A percentile compares a stretch with the other conserved stretches of the same genome.
These are phyloP conservation scores for Coelastrella sp. DNA, from an alignment of 139 green algal species.

Conservation along the genomic window DNA sequence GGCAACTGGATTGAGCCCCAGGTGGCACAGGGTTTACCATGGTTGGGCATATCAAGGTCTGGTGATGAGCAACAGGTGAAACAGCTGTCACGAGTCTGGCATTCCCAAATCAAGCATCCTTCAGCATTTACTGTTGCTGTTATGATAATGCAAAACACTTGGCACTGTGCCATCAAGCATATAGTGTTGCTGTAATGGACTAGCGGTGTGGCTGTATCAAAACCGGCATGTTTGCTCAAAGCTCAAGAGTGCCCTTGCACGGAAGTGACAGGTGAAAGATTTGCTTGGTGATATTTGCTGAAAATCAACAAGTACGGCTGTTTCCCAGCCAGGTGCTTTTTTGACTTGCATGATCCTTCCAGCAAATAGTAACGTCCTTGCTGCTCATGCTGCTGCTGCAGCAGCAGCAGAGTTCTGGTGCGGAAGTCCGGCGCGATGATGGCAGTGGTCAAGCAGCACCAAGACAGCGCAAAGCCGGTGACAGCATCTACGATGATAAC, in stretches of 20 bases:
- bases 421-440: neutral
- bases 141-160: no score
- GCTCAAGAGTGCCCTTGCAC: no score
- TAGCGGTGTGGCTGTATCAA: no score
- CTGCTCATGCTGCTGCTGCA: neutral
- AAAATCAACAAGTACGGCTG: no score
- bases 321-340: no score
- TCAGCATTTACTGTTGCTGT: no score
- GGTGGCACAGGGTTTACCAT: neutral
- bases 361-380: neutral
- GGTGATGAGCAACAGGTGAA: neutral
- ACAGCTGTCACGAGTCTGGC: neutral
- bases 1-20: slow-evolving; percentile 16
- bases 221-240: no score
- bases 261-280: no score
- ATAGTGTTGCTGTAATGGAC: no score
- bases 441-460: neutral
- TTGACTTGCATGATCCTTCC: neutral
- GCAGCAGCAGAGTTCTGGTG: neutral
- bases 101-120: no score
- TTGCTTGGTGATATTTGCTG: no score
- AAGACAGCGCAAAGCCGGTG: neutral
- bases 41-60: slow-evolving; percentile 5
- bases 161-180: no score
- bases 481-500: neutral